phyloP scores from a whole-genome alignment of 2,329 filamentous ascomycete genomes.

The Diaporthe ilicicola region DNA sequence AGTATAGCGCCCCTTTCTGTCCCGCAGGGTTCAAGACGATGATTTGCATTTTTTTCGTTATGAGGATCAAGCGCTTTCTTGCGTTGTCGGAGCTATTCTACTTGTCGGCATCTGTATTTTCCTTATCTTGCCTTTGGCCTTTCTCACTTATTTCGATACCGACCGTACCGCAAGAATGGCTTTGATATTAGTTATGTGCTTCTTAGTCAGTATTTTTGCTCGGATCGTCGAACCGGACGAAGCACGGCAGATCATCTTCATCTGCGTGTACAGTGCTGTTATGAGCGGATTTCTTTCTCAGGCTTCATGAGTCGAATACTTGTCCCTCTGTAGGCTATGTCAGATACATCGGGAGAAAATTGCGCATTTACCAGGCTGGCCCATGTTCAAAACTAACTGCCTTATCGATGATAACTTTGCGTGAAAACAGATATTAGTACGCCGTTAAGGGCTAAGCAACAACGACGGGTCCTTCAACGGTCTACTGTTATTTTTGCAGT shows the following conservation, averaged over 20 bases:
- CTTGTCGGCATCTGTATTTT: constrained; percentile 8
- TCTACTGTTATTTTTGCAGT: too few species aligned
- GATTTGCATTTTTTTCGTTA: neutral
- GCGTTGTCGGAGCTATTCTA: neutral
- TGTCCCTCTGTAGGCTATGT: neutral
- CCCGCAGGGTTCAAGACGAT: neutral
- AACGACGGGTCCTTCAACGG: too few species aligned
- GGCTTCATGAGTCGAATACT: neutral
- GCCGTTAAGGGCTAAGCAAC: too few species aligned
- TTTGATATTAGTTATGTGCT: constrained; percentile 8
- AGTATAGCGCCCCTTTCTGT: neutral
- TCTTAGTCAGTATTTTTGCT: constrained; percentile 11
- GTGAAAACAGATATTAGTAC: too few species aligned
- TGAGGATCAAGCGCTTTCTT: neutral
- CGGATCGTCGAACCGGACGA: constrained; percentile 8
- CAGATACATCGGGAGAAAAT: too few species aligned
- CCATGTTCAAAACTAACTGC: too few species aligned
- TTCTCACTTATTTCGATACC: constrained; percentile 22
- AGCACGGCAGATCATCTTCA: constrained; percentile 10
- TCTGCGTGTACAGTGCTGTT: constrained; percentile 7
- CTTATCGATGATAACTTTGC: too few species aligned
- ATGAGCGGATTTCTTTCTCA: constrained; percentile 19
- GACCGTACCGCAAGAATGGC: neutral
- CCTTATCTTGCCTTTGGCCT: constrained; percentile 7
- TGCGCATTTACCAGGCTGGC: too few species aligned